Conservation (phyloP, 2,329 filamentous ascomycete genomes). For the Colletotrichum destructivum region DNA sequence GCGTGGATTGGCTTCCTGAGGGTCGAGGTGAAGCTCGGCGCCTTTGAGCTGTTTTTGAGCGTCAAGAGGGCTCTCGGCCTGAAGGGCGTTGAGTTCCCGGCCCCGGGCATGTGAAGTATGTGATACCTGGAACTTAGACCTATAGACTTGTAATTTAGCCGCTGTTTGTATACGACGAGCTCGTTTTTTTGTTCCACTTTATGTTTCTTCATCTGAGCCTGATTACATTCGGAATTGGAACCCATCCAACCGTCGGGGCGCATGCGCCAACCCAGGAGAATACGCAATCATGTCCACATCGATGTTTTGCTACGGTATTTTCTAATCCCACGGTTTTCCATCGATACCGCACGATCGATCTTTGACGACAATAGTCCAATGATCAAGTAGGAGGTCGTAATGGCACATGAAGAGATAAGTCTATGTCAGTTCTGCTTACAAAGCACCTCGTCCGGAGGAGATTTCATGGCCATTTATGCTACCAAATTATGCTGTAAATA, state of each 20-base stretch:
- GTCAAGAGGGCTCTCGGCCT: conserved; percentile 64
- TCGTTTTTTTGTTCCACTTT: too few relatives aligned
- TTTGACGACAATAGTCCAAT: too few relatives aligned
- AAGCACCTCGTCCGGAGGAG: too few relatives aligned
- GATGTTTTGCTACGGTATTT: neutral
- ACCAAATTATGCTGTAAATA: too few relatives aligned
- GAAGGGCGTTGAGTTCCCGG: conserved; percentile 39
- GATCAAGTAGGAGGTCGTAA: too few relatives aligned
- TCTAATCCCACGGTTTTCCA: neutral
- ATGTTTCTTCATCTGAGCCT: too few relatives aligned
- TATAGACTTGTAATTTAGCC: conserved; percentile 32
- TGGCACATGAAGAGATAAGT: too few relatives aligned
- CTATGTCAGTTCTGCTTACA: too few relatives aligned
- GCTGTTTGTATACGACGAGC: neutral
- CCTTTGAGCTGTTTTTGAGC: conserved; percentile 74
- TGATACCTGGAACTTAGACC: conserved; percentile 29
- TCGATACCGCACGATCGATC: neutral
- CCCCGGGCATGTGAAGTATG: conserved; percentile 36
- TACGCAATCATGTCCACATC: neutral
- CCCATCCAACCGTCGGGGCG: neutral
- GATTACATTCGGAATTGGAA: neutral
- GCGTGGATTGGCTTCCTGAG: conserved; percentile 73
- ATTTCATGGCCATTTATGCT: too few relatives aligned
- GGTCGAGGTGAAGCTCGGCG: conserved; percentile 74
- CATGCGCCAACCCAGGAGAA: neutral